Base-by-base conservation (phyloP, 306 rosid species). In the Crataegus laevigata region DNA sequence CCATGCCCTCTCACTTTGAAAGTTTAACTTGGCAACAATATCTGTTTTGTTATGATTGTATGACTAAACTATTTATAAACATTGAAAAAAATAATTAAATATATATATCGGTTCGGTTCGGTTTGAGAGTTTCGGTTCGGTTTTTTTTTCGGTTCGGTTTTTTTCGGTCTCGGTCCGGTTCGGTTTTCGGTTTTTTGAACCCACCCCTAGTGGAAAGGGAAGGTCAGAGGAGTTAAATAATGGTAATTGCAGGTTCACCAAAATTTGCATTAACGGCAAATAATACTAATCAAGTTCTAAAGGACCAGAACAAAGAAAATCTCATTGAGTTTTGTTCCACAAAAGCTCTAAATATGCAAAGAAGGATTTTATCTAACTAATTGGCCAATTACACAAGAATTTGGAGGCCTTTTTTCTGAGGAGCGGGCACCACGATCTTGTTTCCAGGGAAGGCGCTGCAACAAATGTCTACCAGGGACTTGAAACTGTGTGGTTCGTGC, bases 401-500 rank as follows among this genome's bases (percentile, higher is more conserved):
- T 24, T 82, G 67, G 72, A 77, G 66, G 73, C 87, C 82, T 52
- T 86, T 85, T 81, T 93, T 91, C 76, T 89, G 85, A 19, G 94
- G 94, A 72, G 93, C 87, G 64, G 84, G 7, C 55, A 77, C 87
- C 55, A 78, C 84, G 76, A 89, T 87, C 87, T 89, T 93, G 88
- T 91, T 93, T 82, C 96, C 96, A 1, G 96, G 96, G 81, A 89
- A 91, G 29, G 97, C 86, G 34, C 60, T 89, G 60, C 83, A 85
- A 52, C 96, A 93, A 81, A 88, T 81, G 65, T 91, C 93, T 40
- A 91, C 98, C 69, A 89, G 80, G 51, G 92, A 82, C 84, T 93
- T 93, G 86, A 91, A 89, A 83, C 89, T 89, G 57, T 88, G 77
- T 19, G 98, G 93, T 70, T 93, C 97, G 11, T 93, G 98, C 97